Conservation (phyloP, 2,329 filamentous ascomycete genomes). For the Penicillium decumbens region DNA sequence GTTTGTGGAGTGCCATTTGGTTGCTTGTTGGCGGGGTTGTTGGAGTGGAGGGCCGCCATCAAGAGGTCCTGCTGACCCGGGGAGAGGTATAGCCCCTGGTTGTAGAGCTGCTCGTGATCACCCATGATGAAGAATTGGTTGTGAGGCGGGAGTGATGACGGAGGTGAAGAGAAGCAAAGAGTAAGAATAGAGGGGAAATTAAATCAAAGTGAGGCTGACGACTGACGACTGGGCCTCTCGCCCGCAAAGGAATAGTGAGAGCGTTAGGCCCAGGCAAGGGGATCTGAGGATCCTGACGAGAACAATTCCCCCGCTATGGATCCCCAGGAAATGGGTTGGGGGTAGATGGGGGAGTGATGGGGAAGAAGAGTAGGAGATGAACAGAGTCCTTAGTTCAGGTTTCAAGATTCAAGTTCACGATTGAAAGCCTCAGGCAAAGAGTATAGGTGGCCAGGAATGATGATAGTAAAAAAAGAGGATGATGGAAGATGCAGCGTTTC, state of each 20-base stretch:
- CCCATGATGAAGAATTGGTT: constrained; percentile 28
- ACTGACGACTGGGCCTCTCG: constrained; percentile 30
- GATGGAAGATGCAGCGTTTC: constrained; percentile 6
- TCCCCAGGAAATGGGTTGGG: not conserved
- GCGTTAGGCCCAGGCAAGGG: not conserved
- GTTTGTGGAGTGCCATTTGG: constrained; percentile 20
- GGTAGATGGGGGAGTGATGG: not conserved
- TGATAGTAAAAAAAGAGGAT: constrained; percentile 4
- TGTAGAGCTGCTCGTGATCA: constrained; percentile 39
- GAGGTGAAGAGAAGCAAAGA: not conserved
- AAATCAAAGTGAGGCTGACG: not conserved
- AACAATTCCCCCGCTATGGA: not conserved
- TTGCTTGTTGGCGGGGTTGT: constrained; percentile 45
- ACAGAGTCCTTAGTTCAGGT: not conserved
- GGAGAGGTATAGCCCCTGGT: constrained; percentile 63
- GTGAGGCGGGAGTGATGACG: not conserved
- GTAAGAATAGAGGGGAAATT: not conserved
- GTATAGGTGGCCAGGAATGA: not conserved
- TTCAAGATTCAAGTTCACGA: not conserved
- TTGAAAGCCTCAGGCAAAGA: not conserved
- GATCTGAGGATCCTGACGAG: not conserved
- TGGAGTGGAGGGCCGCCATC: constrained; percentile 70
- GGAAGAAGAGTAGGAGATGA: not conserved
- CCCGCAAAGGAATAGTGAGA: constrained; percentile 27
- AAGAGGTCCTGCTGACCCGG: constrained; percentile 72